Base-by-base conservation (phyloP, 176 grass and related monocot species). In the Triticum urartu region DNA sequence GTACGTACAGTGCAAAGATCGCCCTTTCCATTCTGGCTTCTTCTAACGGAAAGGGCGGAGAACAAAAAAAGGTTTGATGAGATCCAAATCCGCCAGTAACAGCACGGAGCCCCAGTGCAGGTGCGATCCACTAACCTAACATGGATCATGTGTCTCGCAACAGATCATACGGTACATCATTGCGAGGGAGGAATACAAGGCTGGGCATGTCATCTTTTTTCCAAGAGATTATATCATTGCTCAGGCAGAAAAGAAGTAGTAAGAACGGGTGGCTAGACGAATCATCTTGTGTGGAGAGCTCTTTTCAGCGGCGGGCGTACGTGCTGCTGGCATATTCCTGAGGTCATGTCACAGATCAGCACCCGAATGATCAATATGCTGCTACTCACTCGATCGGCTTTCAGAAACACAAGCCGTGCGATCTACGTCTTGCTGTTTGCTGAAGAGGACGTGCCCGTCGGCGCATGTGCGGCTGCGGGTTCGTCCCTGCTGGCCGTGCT, bases 1-100 rank as follows among this genome's bases (percentile, higher is more conserved):
- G 11, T 8, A 47, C 7, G 71, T 18, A 59, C 21, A 83, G 33
- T 28, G 54, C 6, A 3, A 21, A 25, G 0, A 28, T 64, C 15
- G 62, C 32, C 72, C 56, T 75, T 75, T 84, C 56, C 69, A 84
- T 84, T 74, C 69, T 73, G 52, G 36, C 52, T 62, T 20, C 81
- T 59, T 59, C 54, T 21, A 63, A 74, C 5, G 68, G 20, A 42
- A 83, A 72, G 81, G n/a, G 7, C 50, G 17, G 54, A 42, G 72
- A 83, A 30, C 28, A 30, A 30, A 30, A 60, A 58, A 58, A 2
- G 50, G 14, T 21, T 42, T 60, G 18, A 56, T 14, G 14, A 39
- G 64, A 71, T 71, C 48, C n/a, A 10, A 72, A 83, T 42, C 50
- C 34, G 42, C 34, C 50, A 2, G 33, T 25, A 72, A 47, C 7